phyloP scores from a whole-genome alignment of 495 filamentous ascomycete genomes.

The Xylaria flabelliformis region DNA sequence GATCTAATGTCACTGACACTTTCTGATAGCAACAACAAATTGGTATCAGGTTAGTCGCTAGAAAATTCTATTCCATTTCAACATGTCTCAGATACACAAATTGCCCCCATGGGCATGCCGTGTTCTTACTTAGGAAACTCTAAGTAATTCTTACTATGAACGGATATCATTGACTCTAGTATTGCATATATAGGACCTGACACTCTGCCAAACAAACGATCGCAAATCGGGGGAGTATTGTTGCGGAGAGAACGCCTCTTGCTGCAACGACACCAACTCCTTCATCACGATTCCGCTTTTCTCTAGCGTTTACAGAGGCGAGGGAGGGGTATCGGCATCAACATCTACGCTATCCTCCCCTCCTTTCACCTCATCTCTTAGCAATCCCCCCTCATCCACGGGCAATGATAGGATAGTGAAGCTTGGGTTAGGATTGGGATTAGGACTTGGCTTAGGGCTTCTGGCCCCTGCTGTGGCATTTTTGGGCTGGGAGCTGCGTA shows the following conservation, averaged over 20 bases:
- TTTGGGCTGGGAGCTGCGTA: constrained; percentile 10
- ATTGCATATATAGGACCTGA: neutral
- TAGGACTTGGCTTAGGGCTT: constrained; percentile 1
- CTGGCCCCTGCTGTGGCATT: constrained; percentile 5
- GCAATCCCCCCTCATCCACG: constrained; percentile 47
- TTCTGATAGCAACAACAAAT: too few species aligned
- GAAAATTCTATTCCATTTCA: too few species aligned
- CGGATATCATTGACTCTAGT: too few species aligned
- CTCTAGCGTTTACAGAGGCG: constrained; percentile 19
- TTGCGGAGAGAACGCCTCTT: constrained; percentile 29
- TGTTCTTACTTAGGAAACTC: too few species aligned
- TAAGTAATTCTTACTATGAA: too few species aligned
- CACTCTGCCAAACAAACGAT: constrained; percentile 4
- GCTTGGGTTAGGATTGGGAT: neutral
- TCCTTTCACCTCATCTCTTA: neutral
- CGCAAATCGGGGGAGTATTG: constrained; percentile 24
- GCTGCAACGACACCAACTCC: constrained; percentile 23
- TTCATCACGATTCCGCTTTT: constrained; percentile 21
- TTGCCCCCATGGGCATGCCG: too few species aligned
- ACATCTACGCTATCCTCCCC: neutral
- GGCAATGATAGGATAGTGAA: neutral
- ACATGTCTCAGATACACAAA: too few species aligned
- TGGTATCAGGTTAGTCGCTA: too few species aligned
- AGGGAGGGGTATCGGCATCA: neutral
- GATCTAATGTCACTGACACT: too few species aligned